Conservation (phyloP, 1,139 yeast genomes). For the Eremothecium gossypii region DNA sequence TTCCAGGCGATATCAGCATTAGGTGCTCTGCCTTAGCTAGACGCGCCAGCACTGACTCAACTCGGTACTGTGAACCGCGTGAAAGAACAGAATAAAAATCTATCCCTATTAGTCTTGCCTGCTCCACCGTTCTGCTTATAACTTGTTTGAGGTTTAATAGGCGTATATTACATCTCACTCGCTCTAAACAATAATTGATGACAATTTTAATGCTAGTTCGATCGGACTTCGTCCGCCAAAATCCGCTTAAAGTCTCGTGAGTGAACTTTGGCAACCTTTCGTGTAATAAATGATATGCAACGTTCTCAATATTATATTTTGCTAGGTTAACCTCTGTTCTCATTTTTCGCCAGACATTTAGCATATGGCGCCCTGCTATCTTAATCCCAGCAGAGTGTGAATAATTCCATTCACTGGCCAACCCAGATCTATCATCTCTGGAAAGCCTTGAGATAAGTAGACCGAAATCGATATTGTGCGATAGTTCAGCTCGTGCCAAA, state of each 20-base stretch:
- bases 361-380: slow-evolving; percentile 69
- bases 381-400: slow-evolving; percentile 63
- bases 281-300: slow-evolving; percentile 59
- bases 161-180: slow-evolving; percentile 41
- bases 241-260: slow-evolving; percentile 40
- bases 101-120: slow-evolving; percentile 78
- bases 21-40: slow-evolving; percentile 69
- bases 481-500: slow-evolving; percentile 49
- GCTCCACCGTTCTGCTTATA: slow-evolving; percentile 65
- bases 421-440: slow-evolving; percentile 41
- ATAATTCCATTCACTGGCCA: slow-evolving; percentile 73
- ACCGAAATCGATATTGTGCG: slow-evolving; percentile 45
- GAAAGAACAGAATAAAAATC: slow-evolving; percentile 83
- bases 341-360: slow-evolving; percentile 77
- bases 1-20: slow-evolving; percentile 69
- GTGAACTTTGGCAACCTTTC: slow-evolving; percentile 56
- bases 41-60: slow-evolving; percentile 72
- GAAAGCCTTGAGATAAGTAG: slow-evolving; percentile 45
- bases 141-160: slow-evolving; percentile 57
- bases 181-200: slow-evolving; percentile 42
- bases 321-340: slow-evolving; percentile 53
- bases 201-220: slow-evolving; percentile 32
- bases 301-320: slow-evolving; percentile 70
- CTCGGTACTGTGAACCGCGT: slow-evolving; percentile 89
- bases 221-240: slow-evolving; percentile 35